phyloP scores from a whole-genome alignment of 768 basidiomycete species.

The Agaricus bisporus region DNA sequence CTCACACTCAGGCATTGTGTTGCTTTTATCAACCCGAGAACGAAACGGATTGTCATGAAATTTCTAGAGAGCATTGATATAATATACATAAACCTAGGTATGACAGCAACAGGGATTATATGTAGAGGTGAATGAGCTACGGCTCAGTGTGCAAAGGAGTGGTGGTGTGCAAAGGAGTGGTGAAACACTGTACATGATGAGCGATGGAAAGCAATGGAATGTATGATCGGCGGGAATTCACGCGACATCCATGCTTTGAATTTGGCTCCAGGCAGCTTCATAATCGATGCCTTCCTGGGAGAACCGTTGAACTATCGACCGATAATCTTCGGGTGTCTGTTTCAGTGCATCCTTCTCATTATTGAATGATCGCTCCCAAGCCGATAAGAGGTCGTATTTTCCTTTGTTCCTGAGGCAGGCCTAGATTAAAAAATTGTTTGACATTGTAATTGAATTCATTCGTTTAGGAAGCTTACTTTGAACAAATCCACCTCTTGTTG shows the following conservation, averaged over 20 bases:
- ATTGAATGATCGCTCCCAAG: conserved; percentile 20
- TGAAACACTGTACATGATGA: too few species aligned
- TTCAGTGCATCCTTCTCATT: neutral
- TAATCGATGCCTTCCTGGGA: conserved; percentile 24
- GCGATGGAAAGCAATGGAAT: neutral
- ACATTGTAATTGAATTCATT: neutral
- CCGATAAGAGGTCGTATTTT: conserved; percentile 17
- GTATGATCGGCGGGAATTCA: neutral
- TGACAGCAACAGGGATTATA: too few species aligned
- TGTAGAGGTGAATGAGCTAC: too few species aligned
- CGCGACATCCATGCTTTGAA: neutral
- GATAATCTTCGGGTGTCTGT: conserved; percentile 18
- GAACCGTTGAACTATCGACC: conserved; percentile 20
- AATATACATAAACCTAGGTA: too few species aligned
- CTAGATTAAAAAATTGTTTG: conserved; percentile 7
- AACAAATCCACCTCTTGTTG: conserved; percentile 23
- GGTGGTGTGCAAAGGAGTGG: too few species aligned
- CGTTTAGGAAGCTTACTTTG: conserved; percentile 14
- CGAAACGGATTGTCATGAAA: too few species aligned
- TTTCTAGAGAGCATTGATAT: too few species aligned
- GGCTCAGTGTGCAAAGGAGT: too few species aligned
- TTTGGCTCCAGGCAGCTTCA: conserved; percentile 22
- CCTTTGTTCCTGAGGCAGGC: conserved; percentile 20
- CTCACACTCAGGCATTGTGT: too few species aligned
- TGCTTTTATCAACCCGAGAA: too few species aligned